Evolutionary conservation across 441 rosid genomes (phyloP).

Genomic region (Mallotus japonicus): DNA sequence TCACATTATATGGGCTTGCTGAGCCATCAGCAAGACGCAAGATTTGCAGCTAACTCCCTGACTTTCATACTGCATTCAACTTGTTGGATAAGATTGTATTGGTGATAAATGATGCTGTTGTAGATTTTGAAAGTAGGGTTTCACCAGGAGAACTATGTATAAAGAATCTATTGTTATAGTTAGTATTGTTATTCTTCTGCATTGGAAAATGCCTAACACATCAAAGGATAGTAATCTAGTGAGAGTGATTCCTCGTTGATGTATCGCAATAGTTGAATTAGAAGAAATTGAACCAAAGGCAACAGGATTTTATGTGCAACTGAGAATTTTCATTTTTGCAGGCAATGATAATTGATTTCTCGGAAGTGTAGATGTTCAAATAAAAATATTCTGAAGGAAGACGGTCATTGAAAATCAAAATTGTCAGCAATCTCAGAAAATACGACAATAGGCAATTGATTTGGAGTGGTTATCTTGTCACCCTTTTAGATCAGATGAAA

Average conservation of each 20-base stretch:
- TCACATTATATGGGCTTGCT: not conserved
- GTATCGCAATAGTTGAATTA: not conserved
- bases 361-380: not conserved
- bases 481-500: too few relatives aligned
- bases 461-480: too few relatives aligned
- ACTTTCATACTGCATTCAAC: not conserved
- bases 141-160: constrained; percentile 8
- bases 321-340: not conserved
- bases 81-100: not conserved
- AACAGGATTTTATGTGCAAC: not conserved
- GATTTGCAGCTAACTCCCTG: constrained; percentile 7
- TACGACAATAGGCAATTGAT: too few relatives aligned
- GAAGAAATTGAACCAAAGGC: not conserved
- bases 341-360: not conserved
- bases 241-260: not conserved
- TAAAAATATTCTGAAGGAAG: too few relatives aligned
- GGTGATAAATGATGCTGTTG: not conserved
- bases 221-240: not conserved
- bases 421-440: too few relatives aligned
- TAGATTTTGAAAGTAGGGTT: constrained; percentile 13
- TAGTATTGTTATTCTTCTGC: not conserved
- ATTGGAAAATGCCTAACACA: not conserved
- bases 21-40: constrained; percentile 9
- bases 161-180: not conserved
- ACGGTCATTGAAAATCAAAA: too few relatives aligned